Percentiles rank a stretch among this genome's conserved stretches.
phyloP scores from a whole-genome alignment of 257 asterid species.

The Penstemon barbatus region DNA sequence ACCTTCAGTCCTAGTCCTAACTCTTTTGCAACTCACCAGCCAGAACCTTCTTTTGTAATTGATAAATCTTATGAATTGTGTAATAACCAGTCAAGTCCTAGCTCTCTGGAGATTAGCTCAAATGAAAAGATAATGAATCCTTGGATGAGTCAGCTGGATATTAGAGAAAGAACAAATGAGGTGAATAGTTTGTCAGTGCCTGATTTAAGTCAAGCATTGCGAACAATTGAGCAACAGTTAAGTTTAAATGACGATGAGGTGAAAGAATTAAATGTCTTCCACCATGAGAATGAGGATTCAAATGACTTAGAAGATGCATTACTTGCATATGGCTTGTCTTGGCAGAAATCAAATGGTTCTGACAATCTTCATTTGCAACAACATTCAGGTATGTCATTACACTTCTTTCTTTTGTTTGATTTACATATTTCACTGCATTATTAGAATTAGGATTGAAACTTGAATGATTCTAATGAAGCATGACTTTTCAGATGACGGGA shows the following conservation, averaged over 20 bases:
- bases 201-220: conserved; percentile 58
- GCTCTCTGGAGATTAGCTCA: conserved; percentile 66
- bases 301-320: conserved; percentile 44
- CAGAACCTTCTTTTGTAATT: conserved; percentile 48
- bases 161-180: conserved; percentile 43
- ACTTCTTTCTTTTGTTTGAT: conserved; percentile 21
- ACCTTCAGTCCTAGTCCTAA: conserved; percentile 50
- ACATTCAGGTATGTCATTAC: conserved; percentile 37
- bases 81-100: conserved; percentile 56
- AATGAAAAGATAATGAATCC: conserved; percentile 31
- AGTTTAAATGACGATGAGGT: conserved; percentile 72
- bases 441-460: conserved; percentile 12
- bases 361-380: conserved; percentile 37
- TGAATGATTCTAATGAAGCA: conserved; percentile 32
- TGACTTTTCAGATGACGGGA: conserved; percentile 48
- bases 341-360: conserved; percentile 43
- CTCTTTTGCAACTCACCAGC: conserved; percentile 51
- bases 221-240: conserved; percentile 66
- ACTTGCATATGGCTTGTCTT: conserved; percentile 44
- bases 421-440: conserved; percentile 11
- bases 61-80: conserved; percentile 56
- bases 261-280: conserved; percentile 33
- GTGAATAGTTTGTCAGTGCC: conserved; percentile 50
- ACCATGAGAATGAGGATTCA: conserved; percentile 46
- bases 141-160: conserved; percentile 32